Conservation (phyloP, 1,284 basidiomycete species). For the Boletus calvinii region DNA sequence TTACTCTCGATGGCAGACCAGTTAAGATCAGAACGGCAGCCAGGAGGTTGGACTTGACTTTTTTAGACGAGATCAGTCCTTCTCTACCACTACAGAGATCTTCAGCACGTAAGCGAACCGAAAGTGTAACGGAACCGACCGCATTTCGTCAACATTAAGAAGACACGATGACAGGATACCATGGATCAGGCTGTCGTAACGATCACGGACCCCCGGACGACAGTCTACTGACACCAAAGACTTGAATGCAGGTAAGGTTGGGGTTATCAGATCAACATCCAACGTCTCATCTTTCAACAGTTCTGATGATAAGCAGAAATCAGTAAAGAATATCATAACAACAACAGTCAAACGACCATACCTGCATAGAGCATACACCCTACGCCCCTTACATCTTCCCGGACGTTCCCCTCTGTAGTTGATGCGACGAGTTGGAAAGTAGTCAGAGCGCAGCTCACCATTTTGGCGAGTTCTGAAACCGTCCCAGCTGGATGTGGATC, state of each 20-base stretch:
- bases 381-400: slow-evolving; percentile 78
- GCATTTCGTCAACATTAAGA: slow-evolving; percentile 87
- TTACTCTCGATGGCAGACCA: slow-evolving; percentile 65
- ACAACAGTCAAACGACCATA: slow-evolving; percentile 33
- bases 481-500: slow-evolving; percentile 22
- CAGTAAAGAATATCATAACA: neutral
- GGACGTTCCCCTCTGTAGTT: slow-evolving; percentile 52
- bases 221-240: slow-evolving; percentile 59
- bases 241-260: slow-evolving; percentile 80
- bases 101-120: neutral
- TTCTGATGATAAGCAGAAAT: slow-evolving; percentile 44
- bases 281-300: slow-evolving; percentile 82
- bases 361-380: slow-evolving; percentile 81
- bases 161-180: slow-evolving; percentile 85
- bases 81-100: slow-evolving; percentile 62
- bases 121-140: slow-evolving; percentile 47
- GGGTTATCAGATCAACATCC: slow-evolving; percentile 75
- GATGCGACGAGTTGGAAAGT: slow-evolving; percentile 66
- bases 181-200: slow-evolving; percentile 70
- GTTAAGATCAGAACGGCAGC: slow-evolving; percentile 87
- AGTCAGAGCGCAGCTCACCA: slow-evolving; percentile 68
- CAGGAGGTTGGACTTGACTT: slow-evolving; percentile 90
- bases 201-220: slow-evolving; percentile 37
- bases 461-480: slow-evolving; percentile 49
- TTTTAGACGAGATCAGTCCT: slow-evolving; percentile 75